These are phyloP conservation scores for Pseudocercospora fuligena DNA, from an alignment of 2,329 filamentous ascomycete genomes.

Conservation along the genomic window DNA sequence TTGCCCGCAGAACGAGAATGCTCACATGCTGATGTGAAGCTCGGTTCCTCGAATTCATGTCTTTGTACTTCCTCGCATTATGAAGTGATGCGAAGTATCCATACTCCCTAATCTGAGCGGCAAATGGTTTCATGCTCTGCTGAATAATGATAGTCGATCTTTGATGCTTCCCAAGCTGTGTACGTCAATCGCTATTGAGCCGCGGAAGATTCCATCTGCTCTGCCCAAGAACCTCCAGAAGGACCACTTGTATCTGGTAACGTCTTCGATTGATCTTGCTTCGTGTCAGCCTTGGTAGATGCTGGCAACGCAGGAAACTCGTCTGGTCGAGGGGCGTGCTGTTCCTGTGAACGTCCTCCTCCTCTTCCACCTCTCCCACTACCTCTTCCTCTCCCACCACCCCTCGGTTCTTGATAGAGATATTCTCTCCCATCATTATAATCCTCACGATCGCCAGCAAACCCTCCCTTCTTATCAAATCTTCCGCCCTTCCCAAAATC, in stretches of 20 bases:
- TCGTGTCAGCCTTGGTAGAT: slow-evolving; percentile 16
- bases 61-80: background rate
- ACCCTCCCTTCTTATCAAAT: slow-evolving; percentile 35
- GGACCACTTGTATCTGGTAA: slow-evolving; percentile 9
- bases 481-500: slow-evolving; percentile 45
- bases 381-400: slow-evolving; percentile 19
- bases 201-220: slow-evolving; percentile 46
- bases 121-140: background rate
- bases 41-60: background rate
- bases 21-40: background rate
- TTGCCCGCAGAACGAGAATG: background rate
- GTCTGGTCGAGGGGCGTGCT: slow-evolving; percentile 43
- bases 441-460: slow-evolving; percentile 38
- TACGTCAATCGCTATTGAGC: background rate
- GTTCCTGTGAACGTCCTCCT: slow-evolving; percentile 15
- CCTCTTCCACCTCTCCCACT: slow-evolving; percentile 32
- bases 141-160: background rate
- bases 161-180: background rate
- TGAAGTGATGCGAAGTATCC: background rate
- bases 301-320: slow-evolving; percentile 54
- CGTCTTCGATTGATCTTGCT: slow-evolving; percentile 6
- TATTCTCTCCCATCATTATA: slow-evolving; percentile 43
- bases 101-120: background rate
- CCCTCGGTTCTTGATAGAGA: slow-evolving; percentile 38
- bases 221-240: slow-evolving; percentile 48